These are phyloP conservation scores for Pestalotiopsis sp. DNA, from an alignment of 2,329 filamentous ascomycete genomes.

Conservation along the genomic window DNA sequence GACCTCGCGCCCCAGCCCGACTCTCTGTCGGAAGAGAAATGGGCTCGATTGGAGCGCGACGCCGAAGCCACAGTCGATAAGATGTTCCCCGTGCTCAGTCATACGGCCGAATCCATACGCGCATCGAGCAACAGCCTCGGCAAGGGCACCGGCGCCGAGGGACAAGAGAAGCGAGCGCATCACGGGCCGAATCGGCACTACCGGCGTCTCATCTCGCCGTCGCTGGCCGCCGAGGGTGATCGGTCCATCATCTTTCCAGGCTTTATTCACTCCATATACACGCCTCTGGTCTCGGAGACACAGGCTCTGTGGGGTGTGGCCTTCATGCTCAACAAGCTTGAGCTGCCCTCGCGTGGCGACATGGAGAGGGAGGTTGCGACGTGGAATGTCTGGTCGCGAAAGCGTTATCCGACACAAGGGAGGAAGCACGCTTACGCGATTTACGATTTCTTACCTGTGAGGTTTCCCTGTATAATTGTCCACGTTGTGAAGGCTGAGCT, in stretches of 20 bases:
- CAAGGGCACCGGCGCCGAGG: not conserved
- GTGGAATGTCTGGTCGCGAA: conserved; percentile 35
- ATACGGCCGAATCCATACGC: too few relatives aligned
- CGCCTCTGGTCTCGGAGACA: conserved; percentile 28
- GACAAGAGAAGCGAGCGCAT: not conserved
- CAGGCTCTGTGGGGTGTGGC: conserved; percentile 34
- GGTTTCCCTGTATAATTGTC: too few relatives aligned
- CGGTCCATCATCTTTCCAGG: conserved; percentile 35
- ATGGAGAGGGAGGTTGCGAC: conserved; percentile 33
- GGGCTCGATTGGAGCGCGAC: too few relatives aligned
- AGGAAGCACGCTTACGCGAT: conserved; percentile 28
- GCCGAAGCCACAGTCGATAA: too few relatives aligned
- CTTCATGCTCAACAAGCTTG: conserved; percentile 27
- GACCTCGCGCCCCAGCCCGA: too few relatives aligned
- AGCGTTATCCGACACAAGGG: conserved; percentile 34
- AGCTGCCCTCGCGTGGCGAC: conserved; percentile 21
- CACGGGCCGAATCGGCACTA: conserved; percentile 7
- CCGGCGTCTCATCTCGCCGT: not conserved
- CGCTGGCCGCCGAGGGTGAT: conserved; percentile 20
- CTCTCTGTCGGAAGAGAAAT: too few relatives aligned
- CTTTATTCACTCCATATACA: conserved; percentile 31
- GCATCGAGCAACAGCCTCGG: too few relatives aligned
- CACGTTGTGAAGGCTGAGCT: too few relatives aligned
- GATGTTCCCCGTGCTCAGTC: too few relatives aligned
- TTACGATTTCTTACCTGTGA: too few relatives aligned